Percentiles rank a stretch among this genome's conserved stretches.
Evolutionary conservation across 345 rosid species (phyloP).

Genomic region (Arabis hirsuta): DNA sequence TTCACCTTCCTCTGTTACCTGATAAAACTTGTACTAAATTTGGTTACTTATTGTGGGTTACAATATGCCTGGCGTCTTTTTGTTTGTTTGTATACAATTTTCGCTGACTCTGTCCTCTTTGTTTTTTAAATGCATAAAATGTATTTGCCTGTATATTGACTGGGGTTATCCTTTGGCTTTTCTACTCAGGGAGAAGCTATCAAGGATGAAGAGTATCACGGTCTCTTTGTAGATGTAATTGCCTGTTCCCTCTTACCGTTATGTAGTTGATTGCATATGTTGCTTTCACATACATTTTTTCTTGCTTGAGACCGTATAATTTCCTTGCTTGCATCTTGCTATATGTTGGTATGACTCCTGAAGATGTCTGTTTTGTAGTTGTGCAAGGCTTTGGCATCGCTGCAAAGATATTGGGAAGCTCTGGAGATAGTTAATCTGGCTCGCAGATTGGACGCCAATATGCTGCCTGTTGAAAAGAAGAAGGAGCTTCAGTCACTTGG

Average conservation of each 20-base stretch:
- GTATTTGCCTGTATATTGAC: conserved; percentile 22
- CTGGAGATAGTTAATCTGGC: conserved; percentile 69
- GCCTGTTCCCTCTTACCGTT: conserved; percentile 14
- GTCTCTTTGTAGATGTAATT: conserved; percentile 78
- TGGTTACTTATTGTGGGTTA: conserved; percentile 18
- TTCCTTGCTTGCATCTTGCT: conserved; percentile 46
- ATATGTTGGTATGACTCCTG: conserved; percentile 33
- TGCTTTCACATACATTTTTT: neutral
- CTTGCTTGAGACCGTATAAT: conserved; percentile 47
- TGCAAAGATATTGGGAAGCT: conserved; percentile 81
- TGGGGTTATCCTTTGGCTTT: conserved; percentile 17
- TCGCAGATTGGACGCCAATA: conserved; percentile 51
- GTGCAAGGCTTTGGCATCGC: conserved; percentile 79
- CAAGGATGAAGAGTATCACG: conserved; percentile 77
- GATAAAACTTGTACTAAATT: conserved; percentile 16
- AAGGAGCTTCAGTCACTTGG: conserved; percentile 85
- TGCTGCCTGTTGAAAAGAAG: conserved; percentile 54
- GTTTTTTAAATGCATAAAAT: conserved; percentile 29
- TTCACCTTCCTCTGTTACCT: conserved; percentile 20
- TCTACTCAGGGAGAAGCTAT: conserved; percentile 43
- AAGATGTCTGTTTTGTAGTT: conserved; percentile 56
- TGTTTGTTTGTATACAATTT: conserved; percentile 5
- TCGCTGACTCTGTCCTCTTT: neutral
- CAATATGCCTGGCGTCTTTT: neutral
- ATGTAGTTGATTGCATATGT: conserved; percentile 5